A percentile compares a stretch with the other conserved stretches of the same genome.
These are phyloP conservation scores for Carex scoparia DNA, from an alignment of 176 grass and related monocot genomes.

Conservation along the genomic window DNA sequence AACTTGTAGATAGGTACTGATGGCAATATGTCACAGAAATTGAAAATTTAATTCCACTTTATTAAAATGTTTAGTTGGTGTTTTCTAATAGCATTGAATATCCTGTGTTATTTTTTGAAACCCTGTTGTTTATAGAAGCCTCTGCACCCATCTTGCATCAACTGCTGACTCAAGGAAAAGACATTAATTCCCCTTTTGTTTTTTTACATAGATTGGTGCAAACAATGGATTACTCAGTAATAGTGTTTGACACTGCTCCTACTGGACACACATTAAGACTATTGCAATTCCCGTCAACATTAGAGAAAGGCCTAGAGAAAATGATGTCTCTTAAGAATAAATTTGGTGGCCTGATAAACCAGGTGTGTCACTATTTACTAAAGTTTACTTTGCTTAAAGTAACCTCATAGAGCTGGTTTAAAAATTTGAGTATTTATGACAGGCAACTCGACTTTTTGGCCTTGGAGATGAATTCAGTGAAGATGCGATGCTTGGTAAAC, in stretches of 20 bases:
- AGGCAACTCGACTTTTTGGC: slow-evolving; percentile 93
- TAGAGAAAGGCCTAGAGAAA: slow-evolving; percentile 98
- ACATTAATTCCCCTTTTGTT: not conserved
- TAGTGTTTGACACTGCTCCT: slow-evolving; percentile 99
- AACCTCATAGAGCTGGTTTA: not conserved
- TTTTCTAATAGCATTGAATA: not conserved
- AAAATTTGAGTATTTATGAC: slow-evolving; percentile 19
- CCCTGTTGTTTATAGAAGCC: not conserved
- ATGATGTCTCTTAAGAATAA: slow-evolving; percentile 89
- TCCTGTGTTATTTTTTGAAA: not conserved
- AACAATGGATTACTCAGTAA: slow-evolving; percentile 99
- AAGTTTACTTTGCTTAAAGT: slow-evolving; percentile 15
- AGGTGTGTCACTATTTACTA: slow-evolving; percentile 50
- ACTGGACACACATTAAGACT: slow-evolving; percentile 94
- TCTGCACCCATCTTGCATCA: not conserved
- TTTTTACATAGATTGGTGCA: slow-evolving; percentile 72
- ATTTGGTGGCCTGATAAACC: slow-evolving; percentile 87
- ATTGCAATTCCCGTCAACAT: slow-evolving; percentile 92
- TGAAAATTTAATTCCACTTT: not conserved
- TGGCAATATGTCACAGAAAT: not conserved
- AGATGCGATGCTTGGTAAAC: slow-evolving; percentile 92
- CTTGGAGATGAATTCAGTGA: slow-evolving; percentile 96
- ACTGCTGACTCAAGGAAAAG: not conserved
- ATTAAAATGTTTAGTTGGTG: not conserved
- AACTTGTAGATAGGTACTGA: not conserved